Base-by-base conservation (phyloP, 2,329 filamentous ascomycete genomes). In the Phaeosphaeria sp. region DNA sequence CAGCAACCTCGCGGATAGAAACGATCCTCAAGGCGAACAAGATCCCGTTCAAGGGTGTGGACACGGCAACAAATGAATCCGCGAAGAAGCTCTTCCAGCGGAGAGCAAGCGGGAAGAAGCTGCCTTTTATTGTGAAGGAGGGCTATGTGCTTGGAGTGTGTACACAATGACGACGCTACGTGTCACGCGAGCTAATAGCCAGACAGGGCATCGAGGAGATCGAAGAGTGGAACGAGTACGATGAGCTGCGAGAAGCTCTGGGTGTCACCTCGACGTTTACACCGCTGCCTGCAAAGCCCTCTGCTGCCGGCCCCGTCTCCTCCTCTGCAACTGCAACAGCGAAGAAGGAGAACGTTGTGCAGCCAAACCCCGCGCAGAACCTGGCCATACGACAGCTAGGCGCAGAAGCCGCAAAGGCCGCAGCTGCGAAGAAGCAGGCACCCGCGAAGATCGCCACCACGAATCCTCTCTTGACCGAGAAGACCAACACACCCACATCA, bases 201-300 rank as follows among this genome's bases (percentile, higher is more conserved):
- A 8, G 18, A 22, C 24, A 97, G 93, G 95, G 97, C 76, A 85
- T 97, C 49, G 90, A 94, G 63, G 90, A 98, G 78, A 88, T 98
- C 63, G 95, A 99, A 79, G 95, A 99, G 76, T 98, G 94, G 95
- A 99, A 99, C 81, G 95, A 99, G 77, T 97, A 96, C 78, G 93
- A 93, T 78, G 94, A 98, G 80, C 86, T 99, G 60, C 92, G 93
- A 77, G 87, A 94, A 78, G 90, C 94, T 69, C 87, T 98, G 68
- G 83, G 83, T n/a, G 64, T 72, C n/a, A 69, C 68, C 30, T 53
- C 65, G 9, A 60, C 65, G 22, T 67, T 74, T 44, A 66, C 76
- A 59, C 71, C 70, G 20, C 75, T 69, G 66, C 61, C 74, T 66
- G 57, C 76, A 54, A 72, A 71, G 45, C 65, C 70, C 33, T 53